Evolutionary conservation across 768 basidiomycete genomes (phyloP).

Genomic region (Favolaschia claudopus): DNA sequence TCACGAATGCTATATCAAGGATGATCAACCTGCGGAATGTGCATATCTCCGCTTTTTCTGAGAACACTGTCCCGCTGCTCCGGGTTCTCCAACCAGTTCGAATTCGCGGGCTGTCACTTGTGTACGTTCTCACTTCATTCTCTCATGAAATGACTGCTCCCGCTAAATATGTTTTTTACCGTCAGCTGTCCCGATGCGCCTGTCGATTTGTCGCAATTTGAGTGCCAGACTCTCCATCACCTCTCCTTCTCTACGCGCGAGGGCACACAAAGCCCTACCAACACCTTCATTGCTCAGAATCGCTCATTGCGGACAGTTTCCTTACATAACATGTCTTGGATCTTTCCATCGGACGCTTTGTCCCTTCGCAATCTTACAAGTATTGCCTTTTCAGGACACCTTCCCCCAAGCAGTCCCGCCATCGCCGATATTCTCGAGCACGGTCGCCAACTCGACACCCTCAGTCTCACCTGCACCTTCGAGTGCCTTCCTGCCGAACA

Average conservation of each 20-base stretch:
- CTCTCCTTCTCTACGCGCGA: slow-evolving; percentile 61
- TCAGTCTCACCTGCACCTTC: slow-evolving; percentile 62
- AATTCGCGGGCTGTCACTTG: slow-evolving; percentile 63
- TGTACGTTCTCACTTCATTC: slow-evolving; percentile 41
- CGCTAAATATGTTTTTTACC: background rate
- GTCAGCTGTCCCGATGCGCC: slow-evolving; percentile 52
- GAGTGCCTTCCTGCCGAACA: slow-evolving; percentile 58
- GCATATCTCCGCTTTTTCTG: slow-evolving; percentile 64
- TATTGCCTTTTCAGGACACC: slow-evolving; percentile 66
- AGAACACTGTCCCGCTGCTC: slow-evolving; percentile 60
- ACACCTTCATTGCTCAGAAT: slow-evolving; percentile 61
- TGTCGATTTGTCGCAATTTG: slow-evolving; percentile 54
- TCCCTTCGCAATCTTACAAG: slow-evolving; percentile 70
- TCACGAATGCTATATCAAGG: slow-evolving; percentile 73
- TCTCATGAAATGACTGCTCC: background rate
- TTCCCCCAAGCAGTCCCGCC: slow-evolving; percentile 56
- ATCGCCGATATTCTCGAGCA: slow-evolving; percentile 67
- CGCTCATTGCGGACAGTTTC: slow-evolving; percentile 61
- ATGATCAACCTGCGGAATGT: slow-evolving; percentile 65
- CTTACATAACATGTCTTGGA: slow-evolving; percentile 63
- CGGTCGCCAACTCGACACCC: slow-evolving; percentile 69
- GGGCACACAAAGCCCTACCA: slow-evolving; percentile 46
- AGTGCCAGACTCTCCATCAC: slow-evolving; percentile 64
- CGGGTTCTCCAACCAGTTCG: slow-evolving; percentile 62
- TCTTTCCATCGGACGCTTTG: slow-evolving; percentile 60